Conservation (phyloP, 2,329 filamentous ascomycete genomes). For the Colletotrichum limetticola region DNA sequence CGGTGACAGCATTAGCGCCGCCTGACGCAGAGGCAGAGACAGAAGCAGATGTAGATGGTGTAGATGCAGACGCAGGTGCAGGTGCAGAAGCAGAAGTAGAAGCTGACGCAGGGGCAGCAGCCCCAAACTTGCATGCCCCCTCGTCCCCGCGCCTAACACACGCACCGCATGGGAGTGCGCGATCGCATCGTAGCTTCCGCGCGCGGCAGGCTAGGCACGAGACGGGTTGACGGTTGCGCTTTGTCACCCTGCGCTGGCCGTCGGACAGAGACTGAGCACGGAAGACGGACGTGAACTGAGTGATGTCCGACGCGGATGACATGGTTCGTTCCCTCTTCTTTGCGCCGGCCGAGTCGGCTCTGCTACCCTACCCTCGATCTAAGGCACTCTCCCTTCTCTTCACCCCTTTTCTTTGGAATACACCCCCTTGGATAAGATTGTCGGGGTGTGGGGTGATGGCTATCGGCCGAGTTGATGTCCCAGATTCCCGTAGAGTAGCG, state of each 20-base stretch:
- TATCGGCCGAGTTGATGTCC: background rate
- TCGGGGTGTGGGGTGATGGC: background rate
- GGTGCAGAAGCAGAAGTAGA: background rate
- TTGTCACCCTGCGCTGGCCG: slow-evolving; percentile 44
- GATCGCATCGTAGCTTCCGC: slow-evolving; percentile 56
- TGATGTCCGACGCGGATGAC: slow-evolving; percentile 25
- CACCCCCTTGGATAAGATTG: background rate
- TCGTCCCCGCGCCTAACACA: slow-evolving; percentile 52
- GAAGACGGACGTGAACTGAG: slow-evolving; percentile 48
- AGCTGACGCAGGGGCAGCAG: background rate
- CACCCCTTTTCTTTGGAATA: background rate
- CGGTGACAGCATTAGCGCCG: background rate
- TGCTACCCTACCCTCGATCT: no score
- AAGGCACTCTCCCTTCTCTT: background rate
- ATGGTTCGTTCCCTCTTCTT: background rate
- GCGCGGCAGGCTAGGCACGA: slow-evolving; percentile 54
- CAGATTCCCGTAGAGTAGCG: background rate
- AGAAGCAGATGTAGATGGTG: background rate
- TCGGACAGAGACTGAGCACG: slow-evolving; percentile 44
- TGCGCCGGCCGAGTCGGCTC: no score
- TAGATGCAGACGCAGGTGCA: no score
- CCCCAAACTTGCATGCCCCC: slow-evolving; percentile 46
- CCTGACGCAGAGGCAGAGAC: background rate
- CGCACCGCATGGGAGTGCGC: slow-evolving; percentile 51
- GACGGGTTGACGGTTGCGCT: slow-evolving; percentile 53